Base-by-base conservation (phyloP, 805 yeast species). In the Candida morakotiae region DNA sequence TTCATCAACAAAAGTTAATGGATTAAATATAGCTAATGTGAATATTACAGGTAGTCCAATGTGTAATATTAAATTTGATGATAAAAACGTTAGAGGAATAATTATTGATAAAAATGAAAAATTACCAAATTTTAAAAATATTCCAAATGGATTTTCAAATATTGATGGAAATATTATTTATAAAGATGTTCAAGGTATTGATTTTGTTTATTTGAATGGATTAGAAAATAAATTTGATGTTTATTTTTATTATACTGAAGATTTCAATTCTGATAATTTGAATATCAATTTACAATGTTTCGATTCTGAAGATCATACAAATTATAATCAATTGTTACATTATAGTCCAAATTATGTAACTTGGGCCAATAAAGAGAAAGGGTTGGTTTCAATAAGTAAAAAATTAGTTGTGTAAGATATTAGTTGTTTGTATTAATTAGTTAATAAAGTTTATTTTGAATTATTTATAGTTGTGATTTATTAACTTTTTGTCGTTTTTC, bases 231-330 rank as follows among this genome's bases (percentile, higher is more conserved):
- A 72, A 4, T 67, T 68, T 34, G 49, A 65, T 1, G 82, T 76
- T 50, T 84, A 81, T 2, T 47, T 87, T 34, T 84, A 84, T 51
- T 87, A 95, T 95, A 64, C 83, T 23, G 94, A 94, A 4, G 57
- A 58, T 22, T 31, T 29, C 11, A 35, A 37, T 15, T 31, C 34
- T 16, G 43, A 40, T 15, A 62, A 39, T 25, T 57, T 87, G 34
- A 81, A 79, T 7, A 70, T 87, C 1, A 56, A 64, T 6, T 70
- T 87, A 7, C 67, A 74, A 17, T 88, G 96, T 53, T 77, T 65
- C 50, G 88, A 91, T 89, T 84, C 87, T 7, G 94, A 87, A 46
- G 71, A 69, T 40, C 56, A 86, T 3, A 88, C 94, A 1, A 88
- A 93, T 1, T 78, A 70, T 45, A 80, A 75, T 40, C 95, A 88